Evolutionary conservation across 2,329 filamentous ascomycete species (phyloP).

Genomic region (Ceratocystiopsis sp.): DNA sequence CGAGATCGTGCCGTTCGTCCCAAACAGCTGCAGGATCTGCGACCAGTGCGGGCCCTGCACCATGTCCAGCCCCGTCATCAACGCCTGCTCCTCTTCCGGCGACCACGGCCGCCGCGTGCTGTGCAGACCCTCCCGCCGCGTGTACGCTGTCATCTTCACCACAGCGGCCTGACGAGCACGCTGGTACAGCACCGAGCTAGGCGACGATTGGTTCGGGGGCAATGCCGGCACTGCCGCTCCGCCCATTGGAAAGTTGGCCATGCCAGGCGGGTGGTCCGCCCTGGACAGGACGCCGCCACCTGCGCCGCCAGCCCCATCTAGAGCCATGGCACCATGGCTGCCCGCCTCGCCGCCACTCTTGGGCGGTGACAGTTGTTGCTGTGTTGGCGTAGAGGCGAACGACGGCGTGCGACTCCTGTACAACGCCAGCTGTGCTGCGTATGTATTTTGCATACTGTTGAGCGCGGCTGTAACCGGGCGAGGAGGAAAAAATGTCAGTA

Average conservation of each 20-base stretch:
- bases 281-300: no score
- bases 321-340: no score
- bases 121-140: slow-evolving; percentile 37
- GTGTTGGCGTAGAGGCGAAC: no score
- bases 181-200: slow-evolving; percentile 39
- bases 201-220: slow-evolving; percentile 38
- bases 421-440: slow-evolving; percentile 7
- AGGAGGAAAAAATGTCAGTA: not conserved
- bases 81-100: slow-evolving; percentile 72
- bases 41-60: slow-evolving; percentile 90
- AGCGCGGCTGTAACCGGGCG: slow-evolving; percentile 4
- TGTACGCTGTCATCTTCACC: slow-evolving; percentile 37
- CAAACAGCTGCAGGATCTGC: slow-evolving; percentile 74
- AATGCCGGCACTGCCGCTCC: slow-evolving; percentile 14
- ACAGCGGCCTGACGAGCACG: slow-evolving; percentile 41
- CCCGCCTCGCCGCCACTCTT: no score
- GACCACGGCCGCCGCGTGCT: slow-evolving; percentile 67
- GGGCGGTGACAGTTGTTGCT: no score
- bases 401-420: slow-evolving; percentile 5
- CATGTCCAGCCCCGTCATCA: slow-evolving; percentile 75
- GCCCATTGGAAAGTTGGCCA: not conserved
- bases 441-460: slow-evolving; percentile 8
- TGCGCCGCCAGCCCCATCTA: no score
- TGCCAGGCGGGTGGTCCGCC: no score
- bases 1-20: slow-evolving; percentile 59